Conservation (phyloP, 208 protist genomes). For the Trichomonas vaginalis region DNA sequence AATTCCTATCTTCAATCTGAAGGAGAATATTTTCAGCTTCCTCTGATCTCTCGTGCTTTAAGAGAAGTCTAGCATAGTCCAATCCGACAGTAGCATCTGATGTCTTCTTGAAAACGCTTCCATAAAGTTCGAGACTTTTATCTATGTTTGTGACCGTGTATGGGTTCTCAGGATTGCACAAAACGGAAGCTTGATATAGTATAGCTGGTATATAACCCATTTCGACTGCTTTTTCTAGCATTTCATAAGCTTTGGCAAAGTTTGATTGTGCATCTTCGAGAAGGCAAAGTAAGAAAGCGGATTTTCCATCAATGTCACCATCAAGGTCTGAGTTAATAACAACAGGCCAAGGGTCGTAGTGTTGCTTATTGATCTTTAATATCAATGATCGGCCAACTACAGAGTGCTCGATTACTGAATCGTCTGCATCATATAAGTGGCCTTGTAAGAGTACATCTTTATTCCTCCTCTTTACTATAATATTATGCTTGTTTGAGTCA, state of each 20-base stretch:
- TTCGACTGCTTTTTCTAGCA: neutral
- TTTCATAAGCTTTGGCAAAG: neutral
- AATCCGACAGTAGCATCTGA: neutral
- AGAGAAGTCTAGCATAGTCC: neutral
- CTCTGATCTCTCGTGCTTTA: neutral
- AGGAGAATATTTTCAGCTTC: neutral
- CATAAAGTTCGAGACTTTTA: neutral
- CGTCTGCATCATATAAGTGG: neutral
- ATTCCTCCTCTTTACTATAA: neutral
- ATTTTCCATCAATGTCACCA: neutral
- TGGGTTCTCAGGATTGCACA: neutral
- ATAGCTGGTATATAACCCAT: neutral
- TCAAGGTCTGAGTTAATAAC: neutral
- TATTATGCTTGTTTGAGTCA: neutral
- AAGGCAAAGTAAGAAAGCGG: neutral
- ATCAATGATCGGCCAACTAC: neutral
- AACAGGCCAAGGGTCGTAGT: neutral
- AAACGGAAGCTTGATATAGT: neutral
- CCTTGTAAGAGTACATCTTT: neutral
- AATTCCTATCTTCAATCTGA: neutral
- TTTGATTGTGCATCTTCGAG: neutral
- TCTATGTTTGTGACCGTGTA: neutral
- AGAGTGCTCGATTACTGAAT: neutral
- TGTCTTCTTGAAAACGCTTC: neutral
- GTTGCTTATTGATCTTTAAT: neutral